Percentiles rank a stretch among this genome's conserved stretches.
Conservation (phyloP, 2,329 filamentous ascomycete genomes). For the Keithomyces neogunnii region DNA sequence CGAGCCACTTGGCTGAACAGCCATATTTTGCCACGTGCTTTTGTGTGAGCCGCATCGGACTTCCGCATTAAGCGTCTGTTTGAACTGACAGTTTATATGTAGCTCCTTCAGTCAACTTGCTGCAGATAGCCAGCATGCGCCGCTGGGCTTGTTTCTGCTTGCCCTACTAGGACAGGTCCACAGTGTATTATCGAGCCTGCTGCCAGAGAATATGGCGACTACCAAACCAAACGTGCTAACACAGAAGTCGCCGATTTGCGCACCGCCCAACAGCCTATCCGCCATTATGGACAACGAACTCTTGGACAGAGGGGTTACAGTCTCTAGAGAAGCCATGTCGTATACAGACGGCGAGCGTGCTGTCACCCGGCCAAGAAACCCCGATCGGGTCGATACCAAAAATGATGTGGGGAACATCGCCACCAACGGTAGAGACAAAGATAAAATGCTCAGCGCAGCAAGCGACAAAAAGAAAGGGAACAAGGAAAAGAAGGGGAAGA, state of each 20-base stretch:
- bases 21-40: constrained; percentile 25
- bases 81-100: background rate
- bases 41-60: constrained; percentile 20
- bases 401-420: background rate
- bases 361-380: constrained; percentile 1
- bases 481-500: constrained; percentile 44
- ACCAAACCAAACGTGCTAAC: background rate
- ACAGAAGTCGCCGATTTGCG: background rate
- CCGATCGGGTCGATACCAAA: background rate
- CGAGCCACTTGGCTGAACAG: constrained; percentile 21
- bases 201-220: constrained; percentile 11
- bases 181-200: constrained; percentile 30
- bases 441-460: constrained; percentile 12
- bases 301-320: constrained; percentile 18
- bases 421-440: constrained; percentile 1
- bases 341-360: background rate
- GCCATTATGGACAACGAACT: background rate
- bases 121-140: constrained; percentile 64
- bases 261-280: background rate
- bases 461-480: constrained; percentile 16
- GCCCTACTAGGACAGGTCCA: constrained; percentile 53
- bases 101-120: constrained; percentile 61
- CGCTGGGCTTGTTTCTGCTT: constrained; percentile 61
- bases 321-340: constrained; percentile 18
- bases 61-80: background rate